Conservation (phyloP, 2,329 filamentous ascomycete species). For the Pyrenophora teres region DNA sequence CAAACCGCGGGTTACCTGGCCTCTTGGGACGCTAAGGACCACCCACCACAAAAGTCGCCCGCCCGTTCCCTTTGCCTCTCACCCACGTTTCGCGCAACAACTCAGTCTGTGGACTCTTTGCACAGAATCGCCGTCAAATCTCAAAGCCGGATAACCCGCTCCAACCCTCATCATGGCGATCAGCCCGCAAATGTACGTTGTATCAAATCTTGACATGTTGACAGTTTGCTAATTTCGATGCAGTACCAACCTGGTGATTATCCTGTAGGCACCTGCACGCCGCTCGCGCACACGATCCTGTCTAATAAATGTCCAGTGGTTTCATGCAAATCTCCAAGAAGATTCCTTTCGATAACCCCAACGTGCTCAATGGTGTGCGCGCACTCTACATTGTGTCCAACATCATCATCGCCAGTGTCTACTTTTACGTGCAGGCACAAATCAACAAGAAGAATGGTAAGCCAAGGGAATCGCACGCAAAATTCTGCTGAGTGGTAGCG, state of each 20-base stretch:
- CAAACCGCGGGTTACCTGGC: conserved; percentile 29
- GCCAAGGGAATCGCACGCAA: not conserved
- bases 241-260: conserved; percentile 48
- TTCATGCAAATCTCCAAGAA: conserved; percentile 99
- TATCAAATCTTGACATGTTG: not conserved
- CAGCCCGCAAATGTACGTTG: conserved; percentile 45
- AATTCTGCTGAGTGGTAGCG: not conserved
- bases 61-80: conserved; percentile 12
- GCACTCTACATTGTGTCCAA: conserved; percentile 72
- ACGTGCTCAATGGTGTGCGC: conserved; percentile 67
- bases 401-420: conserved; percentile 80
- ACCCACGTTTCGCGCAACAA: conserved; percentile 20
- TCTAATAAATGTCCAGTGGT: conserved; percentile 47
- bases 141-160: not conserved
- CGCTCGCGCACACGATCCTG: not conserved
- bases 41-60: conserved; percentile 33
- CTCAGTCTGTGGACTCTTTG: not conserved
- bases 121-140: not conserved
- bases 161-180: conserved; percentile 39
- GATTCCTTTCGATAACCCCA: conserved; percentile 90
- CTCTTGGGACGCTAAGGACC: conserved; percentile 31
- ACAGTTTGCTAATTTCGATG: conserved; percentile 31
- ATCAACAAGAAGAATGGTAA: conserved; percentile 97
- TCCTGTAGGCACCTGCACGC: conserved; percentile 32
- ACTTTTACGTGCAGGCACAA: conserved; percentile 80